Evolutionary conservation across 1,139 yeast genomes (phyloP), one percentile per base, ranked within the genome.

Genomic region (Arxiozyma slooffiae): DNA sequence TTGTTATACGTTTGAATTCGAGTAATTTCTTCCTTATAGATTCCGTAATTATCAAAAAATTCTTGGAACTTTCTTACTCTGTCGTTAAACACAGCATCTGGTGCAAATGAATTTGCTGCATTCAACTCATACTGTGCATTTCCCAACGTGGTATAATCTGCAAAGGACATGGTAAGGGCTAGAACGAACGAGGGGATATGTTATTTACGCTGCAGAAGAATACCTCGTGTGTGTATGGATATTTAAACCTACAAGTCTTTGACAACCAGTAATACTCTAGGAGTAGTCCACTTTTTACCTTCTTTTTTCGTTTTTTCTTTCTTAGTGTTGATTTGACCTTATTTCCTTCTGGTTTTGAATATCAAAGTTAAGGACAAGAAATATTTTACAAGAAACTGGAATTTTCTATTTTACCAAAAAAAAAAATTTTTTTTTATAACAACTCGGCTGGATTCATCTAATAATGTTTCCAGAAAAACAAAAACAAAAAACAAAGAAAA

Each of bases 21-120:
- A 57, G 81, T 79, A 55, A 92, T 84, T 52, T 77, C 79, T 50
- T 80, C 82, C 58, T 81, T 77, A 67, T 88, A 86, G 55, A 81
- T 79, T 7, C 84, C 76, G 46, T 70, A 71, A 48, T 76, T 74
- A 60, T 85, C 94, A 47, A 92, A 73, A 65, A 90, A 90, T 62
- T 92, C 97, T 58, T 86, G 90, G 70, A 92, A 92, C 59, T 83
- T 76, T 64, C 96, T 81, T 39, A 86, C 87, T 59, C 97, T 80
- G 67, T 90, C 97, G 54, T 84, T 80, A 60, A 80, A 81, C 20
- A 70, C 64, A 46, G 76, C 75, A 58, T 72, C 76, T 24, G 70
- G 67, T 4, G 71, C 64, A 30, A 48, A 48, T 2, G 48, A 44
- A n/a, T 43, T 46, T 1, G 48, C 41, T 14, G 46, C 22, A 46